These are phyloP conservation scores for Neoboletus subvelutipes DNA, from an alignment of 768 basidiomycete genomes.

Conservation along the genomic window DNA sequence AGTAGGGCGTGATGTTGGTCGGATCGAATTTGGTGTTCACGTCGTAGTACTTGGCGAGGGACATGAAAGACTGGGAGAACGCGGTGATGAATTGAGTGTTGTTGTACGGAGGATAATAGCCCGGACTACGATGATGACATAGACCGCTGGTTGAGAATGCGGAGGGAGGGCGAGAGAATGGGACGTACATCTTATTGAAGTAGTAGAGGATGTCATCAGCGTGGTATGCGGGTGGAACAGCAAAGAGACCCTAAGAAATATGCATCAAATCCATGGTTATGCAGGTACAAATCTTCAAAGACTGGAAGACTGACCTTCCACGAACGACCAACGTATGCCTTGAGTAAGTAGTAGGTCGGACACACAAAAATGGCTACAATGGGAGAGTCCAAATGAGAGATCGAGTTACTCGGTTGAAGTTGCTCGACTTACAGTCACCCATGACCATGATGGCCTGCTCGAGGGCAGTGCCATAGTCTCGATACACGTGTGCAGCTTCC, in stretches of 20 bases:
- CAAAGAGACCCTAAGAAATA: constrained; percentile 29
- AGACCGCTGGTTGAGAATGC: neutral
- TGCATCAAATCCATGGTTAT: neutral
- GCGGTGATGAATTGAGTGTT: constrained; percentile 28
- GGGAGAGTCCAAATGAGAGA: neutral
- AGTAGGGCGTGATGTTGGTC: constrained; percentile 16
- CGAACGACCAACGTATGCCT: constrained; percentile 27
- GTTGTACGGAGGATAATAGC: constrained; percentile 20
- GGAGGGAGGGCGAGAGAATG: neutral
- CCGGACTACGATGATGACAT: neutral
- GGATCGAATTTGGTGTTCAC: constrained; percentile 21
- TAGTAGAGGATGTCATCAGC: constrained; percentile 40
- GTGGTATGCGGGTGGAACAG: constrained; percentile 31
- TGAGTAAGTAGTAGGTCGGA: constrained; percentile 33
- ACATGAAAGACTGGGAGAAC: constrained; percentile 29
- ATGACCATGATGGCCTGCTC: constrained; percentile 37
- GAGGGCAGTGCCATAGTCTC: constrained; percentile 28
- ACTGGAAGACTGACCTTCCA: constrained; percentile 33
- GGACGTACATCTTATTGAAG: constrained; percentile 32
- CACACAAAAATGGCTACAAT: constrained; percentile 36
- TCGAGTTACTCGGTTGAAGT: no score
- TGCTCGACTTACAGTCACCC: constrained; percentile 39
- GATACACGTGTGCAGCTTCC: constrained; percentile 31
- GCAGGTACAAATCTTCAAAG: constrained; percentile 14
- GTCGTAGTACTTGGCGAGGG: constrained; percentile 22